Percentiles rank a stretch among this genome's conserved stretches.
Evolutionary conservation across 805 yeast genomes (phyloP).

Genomic region (Nakazawaea ambrosiae): DNA sequence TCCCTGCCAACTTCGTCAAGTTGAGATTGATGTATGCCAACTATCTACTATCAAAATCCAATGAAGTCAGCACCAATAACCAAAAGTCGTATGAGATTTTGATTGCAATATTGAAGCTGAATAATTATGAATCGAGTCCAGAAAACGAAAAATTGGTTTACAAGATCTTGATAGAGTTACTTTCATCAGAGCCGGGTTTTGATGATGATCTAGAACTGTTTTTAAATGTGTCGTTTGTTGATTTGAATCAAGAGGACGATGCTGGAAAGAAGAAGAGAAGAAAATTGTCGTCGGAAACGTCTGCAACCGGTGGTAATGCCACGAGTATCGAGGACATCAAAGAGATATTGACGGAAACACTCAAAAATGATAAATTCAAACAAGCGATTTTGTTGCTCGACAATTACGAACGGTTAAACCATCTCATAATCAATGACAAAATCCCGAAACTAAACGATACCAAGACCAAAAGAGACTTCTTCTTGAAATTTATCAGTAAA

Average conservation of each 20-base stretch:
- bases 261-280: conserved; percentile 3
- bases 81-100: too few species aligned
- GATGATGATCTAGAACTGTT: not conserved
- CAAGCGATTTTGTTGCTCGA: not conserved
- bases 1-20: conserved; percentile 21
- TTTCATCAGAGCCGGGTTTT: conserved; percentile 1
- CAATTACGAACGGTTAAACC: not conserved
- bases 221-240: conserved; percentile 2
- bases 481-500: conserved; percentile 20
- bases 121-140: too few species aligned
- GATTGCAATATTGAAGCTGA: too few species aligned
- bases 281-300: too few species aligned
- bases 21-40: conserved; percentile 24
- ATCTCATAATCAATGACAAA: not conserved
- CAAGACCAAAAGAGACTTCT: conserved; percentile 18
- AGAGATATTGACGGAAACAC: not conserved
- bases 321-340: not conserved
- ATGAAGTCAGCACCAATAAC: too few species aligned
- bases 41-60: too few species aligned
- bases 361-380: conserved; percentile 1
- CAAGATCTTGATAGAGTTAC: too few species aligned
- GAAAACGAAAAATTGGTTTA: too few species aligned
- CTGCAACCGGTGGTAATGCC: too few species aligned
- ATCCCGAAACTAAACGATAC: conserved; percentile 9
- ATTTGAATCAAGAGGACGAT: not conserved